Conservation (phyloP, 129 eudicot genomes). For the Smallanthus sonchifolius region DNA sequence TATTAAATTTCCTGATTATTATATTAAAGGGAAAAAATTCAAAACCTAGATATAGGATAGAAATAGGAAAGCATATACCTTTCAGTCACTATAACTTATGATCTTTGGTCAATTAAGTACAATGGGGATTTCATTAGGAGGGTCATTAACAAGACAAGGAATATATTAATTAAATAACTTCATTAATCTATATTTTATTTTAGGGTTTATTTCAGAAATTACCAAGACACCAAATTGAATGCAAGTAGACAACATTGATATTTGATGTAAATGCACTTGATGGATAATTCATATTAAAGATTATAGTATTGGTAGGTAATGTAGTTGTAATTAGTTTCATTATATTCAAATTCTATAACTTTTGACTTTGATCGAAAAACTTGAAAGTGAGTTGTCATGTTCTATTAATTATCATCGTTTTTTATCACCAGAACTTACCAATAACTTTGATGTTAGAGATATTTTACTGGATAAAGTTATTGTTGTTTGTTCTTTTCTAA, state of each 20-base stretch:
- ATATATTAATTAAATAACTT: neutral
- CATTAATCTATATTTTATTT: neutral
- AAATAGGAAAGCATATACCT: neutral
- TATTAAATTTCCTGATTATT: neutral
- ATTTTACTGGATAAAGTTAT: too few relatives aligned
- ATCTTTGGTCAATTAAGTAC: neutral
- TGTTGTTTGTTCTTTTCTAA: too few relatives aligned
- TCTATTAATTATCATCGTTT: too few relatives aligned
- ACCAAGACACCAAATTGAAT: neutral
- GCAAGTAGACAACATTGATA: neutral
- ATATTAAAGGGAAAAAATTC: neutral
- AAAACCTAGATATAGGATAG: slow-evolving; percentile 10
- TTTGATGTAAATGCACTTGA: too few relatives aligned
- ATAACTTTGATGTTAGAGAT: too few relatives aligned
- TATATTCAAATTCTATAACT: neutral
- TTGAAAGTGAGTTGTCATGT: too few relatives aligned
- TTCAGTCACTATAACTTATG: neutral
- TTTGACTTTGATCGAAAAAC: too few relatives aligned
- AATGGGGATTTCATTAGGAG: neutral
- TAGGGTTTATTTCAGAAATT: neutral
- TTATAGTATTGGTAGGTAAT: neutral
- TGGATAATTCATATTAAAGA: too few relatives aligned
- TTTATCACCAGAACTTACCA: too few relatives aligned
- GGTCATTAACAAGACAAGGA: neutral
- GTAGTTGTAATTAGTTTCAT: neutral